Base-by-base conservation (phyloP, 2,329 filamentous ascomycete genomes). In the Venturia aucupariae region DNA sequence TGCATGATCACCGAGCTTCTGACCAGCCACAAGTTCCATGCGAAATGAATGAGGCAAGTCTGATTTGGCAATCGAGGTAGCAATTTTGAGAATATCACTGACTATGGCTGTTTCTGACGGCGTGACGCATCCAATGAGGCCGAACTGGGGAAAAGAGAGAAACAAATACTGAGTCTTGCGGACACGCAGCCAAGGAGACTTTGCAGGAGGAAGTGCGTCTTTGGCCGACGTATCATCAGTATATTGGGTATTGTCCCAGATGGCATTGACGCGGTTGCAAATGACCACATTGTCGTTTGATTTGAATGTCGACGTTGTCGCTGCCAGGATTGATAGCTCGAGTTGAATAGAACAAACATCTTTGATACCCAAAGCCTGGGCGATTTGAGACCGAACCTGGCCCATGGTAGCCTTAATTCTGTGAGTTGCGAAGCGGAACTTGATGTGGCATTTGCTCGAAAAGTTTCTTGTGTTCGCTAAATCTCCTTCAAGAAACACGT, bases 101-200 rank as follows among this genome's bases (percentile, higher is more conserved):
- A 55, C 35, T n/a, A 15, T 35, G 8, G 61, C 46, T 24, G 13
- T 22, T 4, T 13, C 30, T 15, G 42, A 35, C 8, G 61, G 61
- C 19, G 61, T 63, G 44, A 63, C 39, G 30, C 22, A 42, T 35
- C 7, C 24, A n/a, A 19, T 19, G 27, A 63, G 39, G 13, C 44
- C 27, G 13, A 30, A 11, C 2, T 17, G 8, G 4, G 61, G 27
- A 17, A 63, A 32, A 11, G 22, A 19, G 19, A 55, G 27, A 15
- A 51, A 3, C 5, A 63, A 3, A 42, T 63, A 54, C 19, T 55
- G 6, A 55, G n/a, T 22, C 39, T 38, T 63, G 19, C 42, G 46
- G 46, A 63, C 61, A 3, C 61, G 61, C 5, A 63, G 3, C 61
- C 61, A 63, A 22, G 61, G 38, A 2, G 27, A 42, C 10, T 15